Conservation (phyloP, 140 eudicot species). For the Ambrosia hybrid region DNA sequence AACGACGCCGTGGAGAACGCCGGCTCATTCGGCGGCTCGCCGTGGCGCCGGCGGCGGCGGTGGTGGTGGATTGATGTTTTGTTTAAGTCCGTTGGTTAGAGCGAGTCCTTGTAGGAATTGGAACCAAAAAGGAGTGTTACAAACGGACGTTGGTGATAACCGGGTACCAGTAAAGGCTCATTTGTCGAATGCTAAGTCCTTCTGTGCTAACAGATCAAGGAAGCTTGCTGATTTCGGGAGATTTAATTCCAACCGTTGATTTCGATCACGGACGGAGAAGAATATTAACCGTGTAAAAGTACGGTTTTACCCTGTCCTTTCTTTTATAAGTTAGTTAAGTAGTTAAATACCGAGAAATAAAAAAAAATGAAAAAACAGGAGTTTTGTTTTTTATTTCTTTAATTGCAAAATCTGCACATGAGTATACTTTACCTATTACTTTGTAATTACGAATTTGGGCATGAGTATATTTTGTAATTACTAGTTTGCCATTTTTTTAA, state of each 20-base stretch:
- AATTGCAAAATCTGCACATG: not conserved
- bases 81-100: slow-evolving; percentile 81
- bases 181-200: slow-evolving; percentile 47
- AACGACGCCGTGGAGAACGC: slow-evolving; percentile 52
- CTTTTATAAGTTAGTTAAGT: not conserved
- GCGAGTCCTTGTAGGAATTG: slow-evolving; percentile 75
- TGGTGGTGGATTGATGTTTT: slow-evolving; percentile 36
- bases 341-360: slow-evolving; percentile 12
- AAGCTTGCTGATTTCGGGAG: slow-evolving; percentile 86
- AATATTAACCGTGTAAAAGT: slow-evolving; percentile 34
- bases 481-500: not conserved
- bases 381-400: not conserved
- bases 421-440: not conserved
- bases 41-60: slow-evolving; percentile 22
- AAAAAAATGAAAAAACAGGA: not conserved
- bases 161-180: slow-evolving; percentile 53
- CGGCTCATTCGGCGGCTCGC: slow-evolving; percentile 26
- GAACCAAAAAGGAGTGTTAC: slow-evolving; percentile 40
- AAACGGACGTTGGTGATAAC: slow-evolving; percentile 39
- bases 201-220: slow-evolving; percentile 72
- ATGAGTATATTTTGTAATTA: slow-evolving; percentile 35
- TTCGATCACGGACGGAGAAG: slow-evolving; percentile 27
- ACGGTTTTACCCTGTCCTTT: slow-evolving; percentile 44
- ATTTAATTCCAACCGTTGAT: slow-evolving; percentile 50
- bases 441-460: slow-evolving; percentile 23